Evolutionary conservation across 2,329 filamentous ascomycete genomes (phyloP).

Genomic region (Talaromyces piceae): DNA sequence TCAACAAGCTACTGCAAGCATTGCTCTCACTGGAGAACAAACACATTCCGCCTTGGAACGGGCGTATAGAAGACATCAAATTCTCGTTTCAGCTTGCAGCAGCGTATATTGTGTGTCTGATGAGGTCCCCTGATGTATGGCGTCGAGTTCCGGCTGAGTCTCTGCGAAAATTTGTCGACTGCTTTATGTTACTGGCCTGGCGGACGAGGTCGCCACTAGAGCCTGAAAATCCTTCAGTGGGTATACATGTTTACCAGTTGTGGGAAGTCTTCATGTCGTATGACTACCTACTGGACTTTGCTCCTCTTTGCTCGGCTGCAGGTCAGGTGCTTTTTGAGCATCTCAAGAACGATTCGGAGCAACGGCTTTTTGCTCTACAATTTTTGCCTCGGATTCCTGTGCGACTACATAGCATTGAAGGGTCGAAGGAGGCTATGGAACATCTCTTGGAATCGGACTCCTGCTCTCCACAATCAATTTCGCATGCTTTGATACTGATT

Average conservation of each 20-base stretch:
- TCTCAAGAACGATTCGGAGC: constrained; percentile 22
- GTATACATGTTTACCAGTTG: constrained; percentile 27
- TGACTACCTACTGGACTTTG: constrained; percentile 31
- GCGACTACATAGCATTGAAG: constrained; percentile 27
- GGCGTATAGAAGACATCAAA: constrained; percentile 28
- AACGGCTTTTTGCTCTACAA: constrained; percentile 25
- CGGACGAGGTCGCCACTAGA: constrained; percentile 9
- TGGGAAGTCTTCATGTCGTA: constrained; percentile 33
- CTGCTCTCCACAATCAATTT: constrained; percentile 19
- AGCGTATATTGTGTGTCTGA: constrained; percentile 27
- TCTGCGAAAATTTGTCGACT: constrained; percentile 26
- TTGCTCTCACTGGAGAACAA: not conserved
- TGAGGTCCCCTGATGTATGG: constrained; percentile 26
- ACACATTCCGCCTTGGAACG: constrained; percentile 25
- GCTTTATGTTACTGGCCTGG: constrained; percentile 23
- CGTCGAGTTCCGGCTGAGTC: constrained; percentile 21
- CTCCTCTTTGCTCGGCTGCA: constrained; percentile 27
- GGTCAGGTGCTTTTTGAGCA: constrained; percentile 18
- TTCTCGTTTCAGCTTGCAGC: constrained; percentile 24
- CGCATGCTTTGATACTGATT: constrained; percentile 32
- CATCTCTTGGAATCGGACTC: constrained; percentile 23
- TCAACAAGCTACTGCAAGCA: constrained; percentile 12
- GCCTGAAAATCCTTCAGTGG: constrained; percentile 10
- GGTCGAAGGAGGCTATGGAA: constrained; percentile 29
- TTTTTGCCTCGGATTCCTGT: constrained; percentile 30